Percentiles rank a stretch among this genome's conserved stretches.
Conservation (phyloP, 345 rosid genomes). For the Syzygium aqueum region DNA sequence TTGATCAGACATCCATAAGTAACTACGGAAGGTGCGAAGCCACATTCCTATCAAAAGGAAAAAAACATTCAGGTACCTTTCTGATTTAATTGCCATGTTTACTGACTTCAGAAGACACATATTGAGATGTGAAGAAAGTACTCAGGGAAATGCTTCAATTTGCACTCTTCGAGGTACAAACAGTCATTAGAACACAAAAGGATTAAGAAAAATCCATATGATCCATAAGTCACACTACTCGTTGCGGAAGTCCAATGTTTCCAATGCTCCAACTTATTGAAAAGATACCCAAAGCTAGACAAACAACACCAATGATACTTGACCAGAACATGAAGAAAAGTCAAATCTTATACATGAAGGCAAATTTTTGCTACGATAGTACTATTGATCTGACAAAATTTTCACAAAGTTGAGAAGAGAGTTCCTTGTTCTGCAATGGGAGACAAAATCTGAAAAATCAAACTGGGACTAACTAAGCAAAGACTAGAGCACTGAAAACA, state of each 20-base stretch:
- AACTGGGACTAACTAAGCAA: neutral
- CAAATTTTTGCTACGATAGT: neutral
- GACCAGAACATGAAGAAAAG: neutral
- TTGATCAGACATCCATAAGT: conserved; percentile 92
- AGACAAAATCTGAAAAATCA: neutral
- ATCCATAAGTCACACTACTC: neutral
- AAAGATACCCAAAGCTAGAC: neutral
- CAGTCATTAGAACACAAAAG: neutral
- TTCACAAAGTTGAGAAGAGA: neutral
- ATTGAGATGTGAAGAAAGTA: neutral
- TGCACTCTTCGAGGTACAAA: neutral
- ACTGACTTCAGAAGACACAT: neutral
- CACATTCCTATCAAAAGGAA: conserved; percentile 48
- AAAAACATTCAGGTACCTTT: neutral
- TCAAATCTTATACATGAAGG: neutral
- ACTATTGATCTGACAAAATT: neutral
- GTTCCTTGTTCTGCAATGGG: neutral
- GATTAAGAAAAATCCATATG: neutral
- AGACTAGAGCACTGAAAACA: neutral
- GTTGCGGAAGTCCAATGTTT: neutral
- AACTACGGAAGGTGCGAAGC: conserved; percentile 76
- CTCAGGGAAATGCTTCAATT: neutral
- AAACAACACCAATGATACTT: neutral
- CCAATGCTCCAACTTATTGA: neutral
- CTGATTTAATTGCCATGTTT: neutral